Evolutionary conservation across 495 filamentous ascomycete species (phyloP).

Genomic region (Pseudomonodictys pantanalensis): DNA sequence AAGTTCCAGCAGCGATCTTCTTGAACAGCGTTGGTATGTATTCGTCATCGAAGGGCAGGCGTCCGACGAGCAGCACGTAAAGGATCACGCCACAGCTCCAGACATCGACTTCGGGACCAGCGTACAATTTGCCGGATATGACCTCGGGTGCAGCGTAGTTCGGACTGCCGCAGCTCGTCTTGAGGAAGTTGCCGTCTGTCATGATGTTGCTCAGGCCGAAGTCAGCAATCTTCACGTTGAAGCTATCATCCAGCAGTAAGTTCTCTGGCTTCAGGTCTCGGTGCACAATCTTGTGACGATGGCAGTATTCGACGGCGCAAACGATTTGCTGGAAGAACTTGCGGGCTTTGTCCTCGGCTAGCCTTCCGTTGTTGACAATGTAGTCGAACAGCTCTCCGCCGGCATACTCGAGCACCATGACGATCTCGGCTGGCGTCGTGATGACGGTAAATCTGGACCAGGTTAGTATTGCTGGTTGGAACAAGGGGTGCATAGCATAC

Average conservation of each 20-base stretch:
- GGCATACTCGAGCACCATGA: conserved; percentile 98
- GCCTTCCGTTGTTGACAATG: conserved; percentile 84
- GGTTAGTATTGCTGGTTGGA: conserved; percentile 29
- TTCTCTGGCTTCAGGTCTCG: conserved; percentile 98
- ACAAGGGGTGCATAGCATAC: conserved; percentile 50
- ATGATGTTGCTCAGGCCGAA: conserved; percentile 99
- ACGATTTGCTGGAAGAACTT: conserved; percentile 99
- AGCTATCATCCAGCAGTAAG: conserved; percentile 82
- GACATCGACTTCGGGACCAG: conserved; percentile 95
- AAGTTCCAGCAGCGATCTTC: conserved; percentile 87
- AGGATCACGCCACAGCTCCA: conserved; percentile 99
- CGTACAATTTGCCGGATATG: conserved; percentile 95
- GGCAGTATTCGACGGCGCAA: conserved; percentile 98
- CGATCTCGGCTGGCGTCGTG: conserved; percentile 86
- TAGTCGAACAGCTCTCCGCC: conserved; percentile 97
- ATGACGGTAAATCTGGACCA: conserved; percentile 82
- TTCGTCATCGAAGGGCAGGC: conserved; percentile 95
- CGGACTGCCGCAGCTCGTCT: conserved; percentile 95
- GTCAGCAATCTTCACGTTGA: conserved; percentile 98
- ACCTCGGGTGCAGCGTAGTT: conserved; percentile 98
- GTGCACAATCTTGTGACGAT: conserved; percentile 97
- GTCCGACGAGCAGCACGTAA: conserved; percentile 88
- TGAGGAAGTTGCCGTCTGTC: conserved; percentile 98
- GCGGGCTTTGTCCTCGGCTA: conserved; percentile 83
- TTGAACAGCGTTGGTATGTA: conserved; percentile 85